phyloP scores from a whole-genome alignment of 352 stramenopile genomes.

The Aphanomyces stellatus region DNA sequence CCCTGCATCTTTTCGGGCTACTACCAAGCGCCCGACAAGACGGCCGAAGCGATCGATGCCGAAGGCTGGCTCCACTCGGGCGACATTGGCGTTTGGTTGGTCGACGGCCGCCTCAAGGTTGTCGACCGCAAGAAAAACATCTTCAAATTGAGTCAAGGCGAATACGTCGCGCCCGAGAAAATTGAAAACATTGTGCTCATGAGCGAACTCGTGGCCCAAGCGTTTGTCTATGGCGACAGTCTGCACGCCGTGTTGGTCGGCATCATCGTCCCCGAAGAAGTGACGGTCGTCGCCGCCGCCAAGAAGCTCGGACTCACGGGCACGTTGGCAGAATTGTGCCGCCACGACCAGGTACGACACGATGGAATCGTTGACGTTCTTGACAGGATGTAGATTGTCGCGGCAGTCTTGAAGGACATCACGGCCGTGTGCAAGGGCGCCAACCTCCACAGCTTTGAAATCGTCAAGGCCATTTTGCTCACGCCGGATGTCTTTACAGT shows the following conservation, averaged over 20 bases:
- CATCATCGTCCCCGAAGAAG: conserved; percentile 90
- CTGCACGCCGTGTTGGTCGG: conserved; percentile 90
- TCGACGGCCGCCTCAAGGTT: conserved; percentile 84
- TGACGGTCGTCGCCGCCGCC: conserved; percentile 37
- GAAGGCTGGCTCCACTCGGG: conserved; percentile 96
- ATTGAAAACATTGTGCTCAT: conserved; percentile 93
- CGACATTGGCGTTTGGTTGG: conserved; percentile 89
- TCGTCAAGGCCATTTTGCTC: background rate
- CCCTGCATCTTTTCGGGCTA: conserved; percentile 88
- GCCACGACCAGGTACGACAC: conserved; percentile 17
- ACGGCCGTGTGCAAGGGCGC: background rate
- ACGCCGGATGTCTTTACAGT: background rate
- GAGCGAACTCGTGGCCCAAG: conserved; percentile 84
- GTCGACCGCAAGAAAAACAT: conserved; percentile 91
- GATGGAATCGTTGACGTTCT: background rate
- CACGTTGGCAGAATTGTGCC: conserved; percentile 17
- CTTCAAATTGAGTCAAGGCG: conserved; percentile 90
- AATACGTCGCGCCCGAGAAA: conserved; percentile 96
- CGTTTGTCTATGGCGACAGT: conserved; percentile 94
- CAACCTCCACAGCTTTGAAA: background rate
- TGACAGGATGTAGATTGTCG: background rate
- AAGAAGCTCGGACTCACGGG: background rate
- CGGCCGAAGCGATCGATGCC: conserved; percentile 81
- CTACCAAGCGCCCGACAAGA: conserved; percentile 92
- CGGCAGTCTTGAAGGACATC: background rate